Evolutionary conservation across 495 filamentous ascomycete species (phyloP), one percentile per base, ranked within the genome.

Genomic region (Chaetomium tenue): DNA sequence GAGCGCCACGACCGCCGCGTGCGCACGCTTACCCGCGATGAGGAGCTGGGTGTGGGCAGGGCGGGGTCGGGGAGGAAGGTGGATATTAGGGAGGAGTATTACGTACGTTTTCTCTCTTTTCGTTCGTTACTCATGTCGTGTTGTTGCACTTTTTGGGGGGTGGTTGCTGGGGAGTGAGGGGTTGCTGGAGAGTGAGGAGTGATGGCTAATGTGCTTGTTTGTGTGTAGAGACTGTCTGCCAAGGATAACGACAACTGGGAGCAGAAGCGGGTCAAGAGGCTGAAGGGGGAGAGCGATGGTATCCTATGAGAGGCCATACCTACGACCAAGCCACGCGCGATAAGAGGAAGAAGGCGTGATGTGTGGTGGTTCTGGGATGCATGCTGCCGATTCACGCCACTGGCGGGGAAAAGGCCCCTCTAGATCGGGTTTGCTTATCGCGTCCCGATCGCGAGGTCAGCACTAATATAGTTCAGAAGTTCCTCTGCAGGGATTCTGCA

Each of bases 161-260:
- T 3, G 2, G 28, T 30, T 30, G 28, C 28, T 30, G 28, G 28
- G 28, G 28, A 3, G 28, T 2, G 28, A 30, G 28, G 2, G 58
- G 11, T 54, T 28, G 25, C 0, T 52, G 13, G 50, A 22, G 5
- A n/a, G 42, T 33, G 42, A 28, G 39, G 44, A 63, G 16, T 20
- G 2, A 13, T n/a, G 26, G 58, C 42, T 58, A 22, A 61, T 48
- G 2, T 54, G 13, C n/a, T n/a, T n/a, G 28, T 40, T 61, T 37
- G 3, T 54, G 47, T 30, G 66, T 74, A 96, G 93, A 88, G 89
- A 76, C 80, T 97, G 18, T 89, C 93, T 66, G 89, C 88, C 33
- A 95, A 97, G 77, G 93, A 98, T 75, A 72, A 97, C 57, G 93
- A 98, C 70, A 83, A 91, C 69, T 99, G 95, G 95, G 95, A 99